Percentiles rank a stretch among this genome's conserved stretches.
Evolutionary conservation across 2,329 filamentous ascomycete species (phyloP).

Genomic region (Colletotrichum tropicicola): DNA sequence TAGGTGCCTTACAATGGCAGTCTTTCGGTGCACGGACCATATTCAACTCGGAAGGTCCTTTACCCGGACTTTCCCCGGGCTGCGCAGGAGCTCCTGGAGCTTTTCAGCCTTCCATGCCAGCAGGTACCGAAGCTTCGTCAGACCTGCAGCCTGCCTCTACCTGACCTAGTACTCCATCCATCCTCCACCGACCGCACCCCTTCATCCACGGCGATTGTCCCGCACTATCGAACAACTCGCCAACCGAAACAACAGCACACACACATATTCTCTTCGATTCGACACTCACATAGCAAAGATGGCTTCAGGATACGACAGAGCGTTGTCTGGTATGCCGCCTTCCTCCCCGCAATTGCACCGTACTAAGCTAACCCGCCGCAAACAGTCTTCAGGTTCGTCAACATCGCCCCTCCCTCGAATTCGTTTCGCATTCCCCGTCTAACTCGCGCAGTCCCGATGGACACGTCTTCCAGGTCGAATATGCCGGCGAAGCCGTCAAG

Average conservation of each 20-base stretch:
- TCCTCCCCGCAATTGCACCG: conserved; percentile 39
- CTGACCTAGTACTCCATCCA: conserved; percentile 25
- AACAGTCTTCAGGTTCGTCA: conserved; percentile 82
- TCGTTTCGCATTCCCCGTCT: conserved; percentile 42
- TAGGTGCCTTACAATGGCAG: too few relatives aligned
- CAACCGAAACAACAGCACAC: neutral
- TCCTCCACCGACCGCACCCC: conserved; percentile 25
- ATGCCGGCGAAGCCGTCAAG: conserved; percentile 98
- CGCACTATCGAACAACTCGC: conserved; percentile 5
- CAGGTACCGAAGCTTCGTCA: conserved; percentile 39
- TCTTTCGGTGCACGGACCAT: neutral
- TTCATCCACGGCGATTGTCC: conserved; percentile 25
- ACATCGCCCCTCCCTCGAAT: conserved; percentile 20
- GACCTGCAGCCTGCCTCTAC: conserved; percentile 38
- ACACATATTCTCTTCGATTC: conserved; percentile 19
- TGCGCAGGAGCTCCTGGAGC: conserved; percentile 29
- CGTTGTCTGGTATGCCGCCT: conserved; percentile 84
- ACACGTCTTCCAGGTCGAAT: conserved; percentile 99
- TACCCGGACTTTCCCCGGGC: conserved; percentile 30
- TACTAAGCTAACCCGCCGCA: conserved; percentile 50
- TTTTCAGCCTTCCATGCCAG: conserved; percentile 32
- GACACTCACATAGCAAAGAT: conserved; percentile 50
- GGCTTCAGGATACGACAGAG: conserved; percentile 98
- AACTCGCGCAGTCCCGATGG: conserved; percentile 86
- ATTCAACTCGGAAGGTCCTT: neutral